These are phyloP conservation scores for Clavaria fumosa DNA, from an alignment of 768 basidiomycete species.

Conservation along the genomic window DNA sequence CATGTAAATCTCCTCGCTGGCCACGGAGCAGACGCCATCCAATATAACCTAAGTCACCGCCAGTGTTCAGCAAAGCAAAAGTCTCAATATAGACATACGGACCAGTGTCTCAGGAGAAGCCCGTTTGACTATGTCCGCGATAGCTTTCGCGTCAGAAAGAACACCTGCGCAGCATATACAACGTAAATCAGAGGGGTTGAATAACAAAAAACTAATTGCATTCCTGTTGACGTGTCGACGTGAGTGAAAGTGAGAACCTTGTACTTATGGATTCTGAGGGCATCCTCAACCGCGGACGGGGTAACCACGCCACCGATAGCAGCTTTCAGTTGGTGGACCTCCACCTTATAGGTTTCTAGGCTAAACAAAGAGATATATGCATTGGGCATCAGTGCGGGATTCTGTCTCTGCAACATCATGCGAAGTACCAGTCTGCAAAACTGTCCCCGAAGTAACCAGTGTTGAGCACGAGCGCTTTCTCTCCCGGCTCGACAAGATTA, in stretches of 20 bases:
- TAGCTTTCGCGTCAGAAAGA: slow-evolving; percentile 64
- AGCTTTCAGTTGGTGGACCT: slow-evolving; percentile 72
- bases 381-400: slow-evolving; percentile 1
- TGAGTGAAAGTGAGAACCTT: slow-evolving; percentile 89
- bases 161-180: slow-evolving; percentile 50
- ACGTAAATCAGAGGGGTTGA: not conserved
- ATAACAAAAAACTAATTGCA: slow-evolving; percentile 8
- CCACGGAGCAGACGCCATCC: slow-evolving; percentile 95
- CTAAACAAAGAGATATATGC: slow-evolving; percentile 22
- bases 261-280: slow-evolving; percentile 66
- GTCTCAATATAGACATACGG: slow-evolving; percentile 8
- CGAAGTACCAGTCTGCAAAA: slow-evolving; percentile 67
- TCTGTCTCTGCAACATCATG: no score
- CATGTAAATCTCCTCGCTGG: slow-evolving; percentile 87
- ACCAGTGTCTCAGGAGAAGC: slow-evolving; percentile 82
- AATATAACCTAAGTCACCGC: slow-evolving; percentile 41
- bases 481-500: slow-evolving; percentile 75
- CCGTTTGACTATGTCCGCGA: slow-evolving; percentile 54
- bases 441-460: slow-evolving; percentile 91
- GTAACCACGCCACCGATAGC: slow-evolving; percentile 66
- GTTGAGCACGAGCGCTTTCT: slow-evolving; percentile 70
- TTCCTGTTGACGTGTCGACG: slow-evolving; percentile 81
- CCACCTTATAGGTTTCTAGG: slow-evolving; percentile 76
- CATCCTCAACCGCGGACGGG: slow-evolving; percentile 42
- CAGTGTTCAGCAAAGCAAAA: not conserved